Conservation (phyloP, 2,329 filamentous ascomycete genomes). For the Sclerotinia trifoliorum region DNA sequence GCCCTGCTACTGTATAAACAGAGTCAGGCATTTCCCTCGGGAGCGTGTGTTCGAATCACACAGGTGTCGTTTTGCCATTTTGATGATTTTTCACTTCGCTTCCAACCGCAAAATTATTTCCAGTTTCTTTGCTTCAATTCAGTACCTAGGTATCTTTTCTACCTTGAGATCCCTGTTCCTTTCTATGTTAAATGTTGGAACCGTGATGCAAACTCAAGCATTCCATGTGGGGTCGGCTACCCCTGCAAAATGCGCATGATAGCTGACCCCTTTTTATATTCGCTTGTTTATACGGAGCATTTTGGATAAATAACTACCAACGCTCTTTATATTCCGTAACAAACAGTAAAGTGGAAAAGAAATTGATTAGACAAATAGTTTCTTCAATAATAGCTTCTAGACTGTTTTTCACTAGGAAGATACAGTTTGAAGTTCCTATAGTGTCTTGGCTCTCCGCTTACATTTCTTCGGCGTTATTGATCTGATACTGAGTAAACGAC, state of each 20-base stretch:
- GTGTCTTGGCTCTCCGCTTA: neutral
- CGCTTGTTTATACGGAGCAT: neutral
- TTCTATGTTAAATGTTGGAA: neutral
- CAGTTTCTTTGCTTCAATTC: too few relatives aligned
- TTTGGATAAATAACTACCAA: neutral
- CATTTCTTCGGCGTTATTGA: neutral
- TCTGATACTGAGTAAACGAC: neutral
- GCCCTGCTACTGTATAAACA: slow-evolving; percentile 9
- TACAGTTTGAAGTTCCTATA: too few relatives aligned
- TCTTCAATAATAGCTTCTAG: neutral
- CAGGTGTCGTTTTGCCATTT: slow-evolving; percentile 3
- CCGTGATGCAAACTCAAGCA: too few relatives aligned
- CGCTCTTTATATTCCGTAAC: neutral
- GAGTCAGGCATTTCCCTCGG: slow-evolving; percentile 19
- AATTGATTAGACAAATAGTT: neutral
- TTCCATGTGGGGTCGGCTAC: neutral
- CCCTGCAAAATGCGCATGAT: neutral
- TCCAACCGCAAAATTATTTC: too few relatives aligned
- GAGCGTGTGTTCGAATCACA: slow-evolving; percentile 20
- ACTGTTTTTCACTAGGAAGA: neutral
- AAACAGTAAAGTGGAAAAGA: neutral
- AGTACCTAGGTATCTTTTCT: rapidly evolving
- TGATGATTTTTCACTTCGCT: too few relatives aligned
- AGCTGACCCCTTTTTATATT: slow-evolving; percentile 3
- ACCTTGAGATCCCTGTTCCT: neutral